Evolutionary conservation across 2,329 filamentous ascomycete genomes (phyloP), one percentile per base, ranked within the genome.

Genomic region (Polytolypa hystricis): DNA sequence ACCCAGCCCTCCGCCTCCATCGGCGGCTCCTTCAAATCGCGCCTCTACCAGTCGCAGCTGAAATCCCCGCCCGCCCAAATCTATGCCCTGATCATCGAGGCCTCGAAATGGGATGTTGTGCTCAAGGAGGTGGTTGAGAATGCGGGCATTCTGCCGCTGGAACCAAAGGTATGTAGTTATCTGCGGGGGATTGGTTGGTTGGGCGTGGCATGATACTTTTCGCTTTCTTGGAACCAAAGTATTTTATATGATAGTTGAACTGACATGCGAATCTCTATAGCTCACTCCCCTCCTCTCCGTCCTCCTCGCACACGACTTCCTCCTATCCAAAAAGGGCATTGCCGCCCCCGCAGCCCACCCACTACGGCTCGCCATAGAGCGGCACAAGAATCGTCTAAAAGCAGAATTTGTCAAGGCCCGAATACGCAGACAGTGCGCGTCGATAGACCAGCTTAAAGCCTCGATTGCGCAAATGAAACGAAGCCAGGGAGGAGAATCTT

Each of bases 91-190:
- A 81, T 86, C 15, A 73, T 81, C 15, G 87, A 96, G 60, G 78
- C 84, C 1, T 79, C 81, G 47, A 96, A 94, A 76, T 95, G 89
- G 84, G 91, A 87, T 49, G 57, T 68, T 3, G 70, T 95, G 2
- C 64, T 98, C 32, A 85, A 85, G 51, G 86, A 94, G 52, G 80
- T 95, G n/a, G 76, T 98, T 52, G 85, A 95, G 48, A 76, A 72
- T 46, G 73, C 85, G 1, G 80, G 77, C 3, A 64, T 96, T 23
- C 64, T 96, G 23, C 71, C 71, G n/a, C 63, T 78, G 7, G 91
- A 98, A 65, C 79, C 76, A 45, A 94, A 93, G 76, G 87, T 91
- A 57, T 47, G 62, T 16, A 7, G 26, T 7, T 23, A 4, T 20
- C 16, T 18, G n/a, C n/a, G n/a, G n/a, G n/a, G n/a, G n/a, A n/a